A percentile compares a stretch with the other conserved stretches of the same genome.
Conservation (phyloP, 23 red algal genomes). For the Gracilariopsis chorda region DNA sequence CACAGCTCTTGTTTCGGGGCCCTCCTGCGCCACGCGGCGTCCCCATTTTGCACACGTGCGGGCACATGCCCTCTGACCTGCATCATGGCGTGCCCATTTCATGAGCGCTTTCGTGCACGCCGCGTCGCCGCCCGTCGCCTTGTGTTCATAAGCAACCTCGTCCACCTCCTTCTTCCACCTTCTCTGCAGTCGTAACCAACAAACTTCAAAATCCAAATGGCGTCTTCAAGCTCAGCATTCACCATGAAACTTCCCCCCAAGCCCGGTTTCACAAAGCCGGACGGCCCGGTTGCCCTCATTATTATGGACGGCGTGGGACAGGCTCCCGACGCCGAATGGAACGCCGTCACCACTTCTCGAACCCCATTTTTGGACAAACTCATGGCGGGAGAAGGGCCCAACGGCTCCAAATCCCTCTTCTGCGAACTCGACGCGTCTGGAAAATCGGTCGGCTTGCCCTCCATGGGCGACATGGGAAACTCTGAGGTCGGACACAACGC, state of each 20-base stretch:
- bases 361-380: constrained; percentile 85
- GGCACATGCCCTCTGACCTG: background rate
- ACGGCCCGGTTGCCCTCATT: constrained; percentile 81
- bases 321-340: constrained; percentile 61
- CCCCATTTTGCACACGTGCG: constrained; percentile 5
- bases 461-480: constrained; percentile 90
- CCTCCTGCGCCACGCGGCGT: background rate
- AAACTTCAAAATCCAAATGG: background rate
- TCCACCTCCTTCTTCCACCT: background rate
- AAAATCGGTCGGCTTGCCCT: constrained; percentile 80
- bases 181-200: background rate
- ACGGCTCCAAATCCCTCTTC: constrained; percentile 51
- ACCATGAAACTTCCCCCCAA: constrained; percentile 59
- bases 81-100: background rate
- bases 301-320: constrained; percentile 86
- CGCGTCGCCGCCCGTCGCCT: background rate
- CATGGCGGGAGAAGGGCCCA: constrained; percentile 64
- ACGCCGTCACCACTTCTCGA: constrained; percentile 59
- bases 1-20: background rate
- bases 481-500: constrained; percentile 92
- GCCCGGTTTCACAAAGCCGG: constrained; percentile 65
- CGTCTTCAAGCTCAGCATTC: constrained; percentile 13
- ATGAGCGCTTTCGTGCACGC: no score
- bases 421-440: constrained; percentile 81
- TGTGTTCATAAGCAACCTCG: background rate